Evolutionary conservation across 805 yeast genomes (phyloP), one percentile per base, ranked within the genome.

Genomic region (Ogataea philodendri): DNA sequence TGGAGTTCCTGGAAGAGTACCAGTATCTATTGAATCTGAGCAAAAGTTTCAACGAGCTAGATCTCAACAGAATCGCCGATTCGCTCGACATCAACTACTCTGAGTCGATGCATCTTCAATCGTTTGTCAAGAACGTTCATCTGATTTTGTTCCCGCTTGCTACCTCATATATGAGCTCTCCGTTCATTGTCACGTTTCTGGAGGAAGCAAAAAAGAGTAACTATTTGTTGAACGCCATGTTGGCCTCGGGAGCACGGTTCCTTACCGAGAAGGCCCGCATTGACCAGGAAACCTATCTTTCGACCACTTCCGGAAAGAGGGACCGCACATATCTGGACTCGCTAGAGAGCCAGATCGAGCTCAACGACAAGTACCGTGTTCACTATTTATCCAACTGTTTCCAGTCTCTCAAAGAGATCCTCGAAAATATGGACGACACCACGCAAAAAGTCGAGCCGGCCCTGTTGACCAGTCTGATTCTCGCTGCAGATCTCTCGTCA

Each of bases 221-320:
- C 0, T 81, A 78, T 51, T 53, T 82, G 9, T 58, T 81, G 28
- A 80, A 83, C 25, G 85, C 86, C 0, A 71, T 81, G 20, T 52
- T 83, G 22, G 84, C 89, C 0, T 80, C 78, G 22, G 88, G 89
- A 5, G 87, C 88, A 0, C 66, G 78, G 26, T 66, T 71, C 10
- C 37, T 56, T 13, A 47, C 49, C 14, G 59, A 55, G 26, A 53
- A 52, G 35, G 52, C 56, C 7, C 38, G 45, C 2, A 44, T 51
- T 5, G 55, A 54, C 25, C 41, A 36, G 25, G 47, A 44, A 6
- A 23, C 23, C 3, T 44, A 43, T 23, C 13, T 43, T n/a, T 15
- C 30, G 4, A 25, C n/a, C n/a, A n/a, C 11, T n/a, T 32, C 26
- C 2, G 18, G 34, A 19, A 35, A 38, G 10, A 19, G 32, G 2